Evolutionary conservation across 2,329 filamentous ascomycete genomes (phyloP), one percentile per base, ranked within the genome.

Genomic region (Parastagonospora nodorum): DNA sequence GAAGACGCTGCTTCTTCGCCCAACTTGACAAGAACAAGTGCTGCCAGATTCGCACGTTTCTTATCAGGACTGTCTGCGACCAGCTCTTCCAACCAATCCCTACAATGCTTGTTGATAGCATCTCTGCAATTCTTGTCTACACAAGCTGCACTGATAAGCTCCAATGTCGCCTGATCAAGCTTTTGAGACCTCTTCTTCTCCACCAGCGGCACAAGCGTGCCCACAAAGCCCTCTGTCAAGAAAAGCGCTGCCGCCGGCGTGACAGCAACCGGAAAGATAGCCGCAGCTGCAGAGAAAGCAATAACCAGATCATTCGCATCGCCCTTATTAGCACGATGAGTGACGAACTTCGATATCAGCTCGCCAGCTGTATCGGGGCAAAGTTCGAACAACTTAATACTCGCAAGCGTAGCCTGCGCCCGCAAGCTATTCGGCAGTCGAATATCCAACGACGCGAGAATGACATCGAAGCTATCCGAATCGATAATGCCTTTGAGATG

Each of bases 101-200:
- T 80, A 72, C 93, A 96, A 68, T 96, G 87, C 71, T 92, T 92
- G 60, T 86, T 84, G 53, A 97, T 89, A 8, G 89, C 88, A 59
- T 92, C 89, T 16, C 94, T 85, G 66, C 92, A 97, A 7, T 84
- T 78, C 40, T 85, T 82, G 68, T 95, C 89, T 74, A 96, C 89
- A 74, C 92, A 97, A 6, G 93, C 92, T 10, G 90, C 91, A 74
- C 92, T 96, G 50, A 99, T 81, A 76, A 99, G 85, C 67, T 97
- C 90, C 60, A 99, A 75, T 41, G 91, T 88, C 2, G 92, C 89
- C 51, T 89, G 88, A 74, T 96, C 92, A 16, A 97, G 88, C 64
- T 90, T 90, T 60, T 84, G 83, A 69, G 88, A 93, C 78, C 93
- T 95, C 79, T 88, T 89, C 69, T 88, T 84, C 58, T 88, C 83